Conservation (phyloP, 2,329 filamentous ascomycete genomes). For the Zymoseptoria ardabiliae region DNA sequence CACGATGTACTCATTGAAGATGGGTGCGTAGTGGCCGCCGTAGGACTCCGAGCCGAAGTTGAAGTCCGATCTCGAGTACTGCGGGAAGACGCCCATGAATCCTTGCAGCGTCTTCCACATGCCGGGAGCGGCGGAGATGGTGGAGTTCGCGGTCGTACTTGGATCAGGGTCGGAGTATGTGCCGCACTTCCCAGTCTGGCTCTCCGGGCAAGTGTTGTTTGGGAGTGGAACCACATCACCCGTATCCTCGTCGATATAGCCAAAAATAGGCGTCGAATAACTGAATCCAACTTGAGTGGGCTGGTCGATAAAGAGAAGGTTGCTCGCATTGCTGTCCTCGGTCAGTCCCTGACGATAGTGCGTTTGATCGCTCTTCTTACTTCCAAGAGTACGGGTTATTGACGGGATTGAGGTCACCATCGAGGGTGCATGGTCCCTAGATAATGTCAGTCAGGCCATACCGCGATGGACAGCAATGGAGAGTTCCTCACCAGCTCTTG, state of each 20-base stretch:
- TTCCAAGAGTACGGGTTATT: slow-evolving; percentile 57
- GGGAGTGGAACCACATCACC: slow-evolving; percentile 32
- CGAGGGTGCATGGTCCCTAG: not conserved
- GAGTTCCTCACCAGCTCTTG: slow-evolving; percentile 33
- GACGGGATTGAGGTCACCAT: slow-evolving; percentile 5
- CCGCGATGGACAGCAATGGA: slow-evolving; percentile 9
- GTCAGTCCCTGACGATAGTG: not conserved
- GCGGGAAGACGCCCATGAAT: slow-evolving; percentile 54
- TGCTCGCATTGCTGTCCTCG: slow-evolving; percentile 41
- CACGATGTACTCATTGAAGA: slow-evolving; percentile 27
- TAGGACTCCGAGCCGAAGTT: slow-evolving; percentile 28
- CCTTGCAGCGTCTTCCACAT: slow-evolving; percentile 57
- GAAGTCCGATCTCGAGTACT: slow-evolving; percentile 23
- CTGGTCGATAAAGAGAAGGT: slow-evolving; percentile 65
- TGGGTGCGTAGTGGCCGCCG: slow-evolving; percentile 26
- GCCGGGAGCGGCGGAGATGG: slow-evolving; percentile 47
- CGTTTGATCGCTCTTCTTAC: not conserved
- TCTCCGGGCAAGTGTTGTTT: slow-evolving; percentile 17
- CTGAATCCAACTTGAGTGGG: slow-evolving; percentile 54
- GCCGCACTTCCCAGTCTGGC: slow-evolving; percentile 36
- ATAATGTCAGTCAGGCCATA: slow-evolving; percentile 19
- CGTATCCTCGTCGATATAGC: slow-evolving; percentile 28
- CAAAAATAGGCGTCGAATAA: slow-evolving; percentile 42
- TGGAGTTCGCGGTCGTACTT: slow-evolving; percentile 47
- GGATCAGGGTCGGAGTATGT: slow-evolving; percentile 49